Conservation (phyloP, 129 eudicot genomes). For the Ambrosia artemisiifolia region DNA sequence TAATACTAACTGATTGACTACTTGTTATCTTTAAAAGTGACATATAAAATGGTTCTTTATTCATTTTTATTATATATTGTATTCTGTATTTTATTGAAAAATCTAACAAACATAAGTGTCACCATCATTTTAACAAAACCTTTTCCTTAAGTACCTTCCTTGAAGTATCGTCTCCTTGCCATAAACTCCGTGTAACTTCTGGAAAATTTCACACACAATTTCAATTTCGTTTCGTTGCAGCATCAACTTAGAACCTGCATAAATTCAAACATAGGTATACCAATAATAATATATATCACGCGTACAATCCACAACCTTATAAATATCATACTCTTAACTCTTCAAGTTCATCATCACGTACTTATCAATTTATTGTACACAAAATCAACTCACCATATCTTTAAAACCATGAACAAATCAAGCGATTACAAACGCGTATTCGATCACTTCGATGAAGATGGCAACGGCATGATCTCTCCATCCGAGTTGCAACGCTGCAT, state of each 20-base stretch:
- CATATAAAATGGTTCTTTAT: too few species aligned
- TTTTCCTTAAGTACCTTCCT: neutral
- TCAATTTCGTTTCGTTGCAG: conserved; percentile 18
- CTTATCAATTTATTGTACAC: neutral
- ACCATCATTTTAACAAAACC: too few species aligned
- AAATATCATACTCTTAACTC: neutral
- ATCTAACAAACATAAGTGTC: too few species aligned
- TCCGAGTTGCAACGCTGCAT: conserved; percentile 20
- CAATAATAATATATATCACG: neutral
- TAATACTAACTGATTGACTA: too few species aligned
- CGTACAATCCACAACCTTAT: conserved; percentile 11
- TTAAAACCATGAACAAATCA: conserved; percentile 16
- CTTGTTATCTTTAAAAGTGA: too few species aligned
- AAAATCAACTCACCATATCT: neutral
- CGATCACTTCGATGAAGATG: conserved; percentile 28
- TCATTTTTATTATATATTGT: too few species aligned
- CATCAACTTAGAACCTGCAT: neutral
- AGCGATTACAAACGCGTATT: conserved; percentile 27
- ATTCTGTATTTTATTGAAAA: too few species aligned
- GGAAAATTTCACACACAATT: neutral
- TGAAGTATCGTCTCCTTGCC: neutral
- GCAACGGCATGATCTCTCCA: conserved; percentile 26
- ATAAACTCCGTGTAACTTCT: conserved; percentile 14
- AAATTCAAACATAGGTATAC: neutral
- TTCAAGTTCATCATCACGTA: neutral